A percentile compares a stretch with the other conserved stretches of the same genome.
Evolutionary conservation across 768 basidiomycete genomes (phyloP).

Genomic region (Lactarius sanguifluus): DNA sequence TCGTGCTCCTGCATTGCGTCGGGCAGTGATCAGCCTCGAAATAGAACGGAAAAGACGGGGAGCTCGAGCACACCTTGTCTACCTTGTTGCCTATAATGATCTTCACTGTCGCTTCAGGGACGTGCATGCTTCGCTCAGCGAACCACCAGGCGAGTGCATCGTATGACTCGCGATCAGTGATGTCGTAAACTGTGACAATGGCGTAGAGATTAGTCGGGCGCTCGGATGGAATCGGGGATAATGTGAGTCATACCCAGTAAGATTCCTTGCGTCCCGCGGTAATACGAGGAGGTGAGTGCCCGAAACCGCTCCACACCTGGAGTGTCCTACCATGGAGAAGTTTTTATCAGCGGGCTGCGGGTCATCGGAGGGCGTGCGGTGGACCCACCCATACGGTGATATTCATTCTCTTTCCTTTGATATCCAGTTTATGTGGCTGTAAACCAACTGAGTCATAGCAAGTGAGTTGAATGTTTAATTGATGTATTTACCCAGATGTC

Average conservation of each 20-base stretch:
- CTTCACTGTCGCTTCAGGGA: slow-evolving; percentile 79
- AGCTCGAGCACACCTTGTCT: slow-evolving; percentile 61
- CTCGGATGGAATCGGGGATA: not conserved
- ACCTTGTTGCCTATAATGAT: slow-evolving; percentile 93
- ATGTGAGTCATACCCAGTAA: slow-evolving; percentile 53
- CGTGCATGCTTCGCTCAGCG: slow-evolving; percentile 89
- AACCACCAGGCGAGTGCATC: slow-evolving; percentile 93
- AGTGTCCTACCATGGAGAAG: slow-evolving; percentile 59
- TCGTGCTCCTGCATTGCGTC: slow-evolving; percentile 69
- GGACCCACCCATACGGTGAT: slow-evolving; percentile 90
- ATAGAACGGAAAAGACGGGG: not conserved
- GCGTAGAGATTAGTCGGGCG: not conserved
- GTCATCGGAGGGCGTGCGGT: not conserved
- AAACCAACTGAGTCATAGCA: not conserved
- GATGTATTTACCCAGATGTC: slow-evolving; percentile 68
- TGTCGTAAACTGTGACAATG: slow-evolving; percentile 75
- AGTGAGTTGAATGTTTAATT: not conserved
- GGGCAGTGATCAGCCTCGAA: not conserved
- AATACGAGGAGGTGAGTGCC: slow-evolving; percentile 92
- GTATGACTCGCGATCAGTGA: slow-evolving; percentile 86
- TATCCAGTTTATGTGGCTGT: slow-evolving; percentile 83
- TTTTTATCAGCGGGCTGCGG: not conserved
- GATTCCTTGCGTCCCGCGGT: slow-evolving; percentile 81
- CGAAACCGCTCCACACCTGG: slow-evolving; percentile 96
- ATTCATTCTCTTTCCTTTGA: slow-evolving; percentile 81